Conservation (phyloP, 257 asterid genomes). For the Solanum clarkiae region DNA sequence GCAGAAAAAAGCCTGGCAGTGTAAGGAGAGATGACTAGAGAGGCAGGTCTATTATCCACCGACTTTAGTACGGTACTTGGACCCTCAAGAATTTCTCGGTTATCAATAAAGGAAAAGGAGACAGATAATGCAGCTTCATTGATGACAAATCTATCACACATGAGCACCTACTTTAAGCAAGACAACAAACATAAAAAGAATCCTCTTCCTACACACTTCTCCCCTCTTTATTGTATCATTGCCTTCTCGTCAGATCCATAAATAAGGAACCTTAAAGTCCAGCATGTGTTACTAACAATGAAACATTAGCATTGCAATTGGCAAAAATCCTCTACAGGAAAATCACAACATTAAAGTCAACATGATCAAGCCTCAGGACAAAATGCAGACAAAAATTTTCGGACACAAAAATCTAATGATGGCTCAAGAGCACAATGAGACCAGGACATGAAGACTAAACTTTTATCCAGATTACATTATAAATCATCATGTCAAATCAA, state of each 20-base stretch:
- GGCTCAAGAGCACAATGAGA: not conserved
- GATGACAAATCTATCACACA: not conserved
- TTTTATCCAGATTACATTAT: not conserved
- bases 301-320: not conserved
- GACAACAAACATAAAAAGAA: not conserved
- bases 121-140: not conserved
- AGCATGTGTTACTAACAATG: not conserved
- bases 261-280: not conserved
- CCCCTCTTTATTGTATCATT: not conserved
- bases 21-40: not conserved
- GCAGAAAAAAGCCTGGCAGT: not conserved
- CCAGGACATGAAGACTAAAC: not conserved
- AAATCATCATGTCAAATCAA: not conserved
- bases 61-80: not conserved
- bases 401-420: not conserved
- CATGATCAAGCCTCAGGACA: not conserved
- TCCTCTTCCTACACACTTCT: not conserved
- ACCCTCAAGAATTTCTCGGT: not conserved
- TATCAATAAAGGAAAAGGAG: not conserved
- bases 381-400: not conserved
- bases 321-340: not conserved
- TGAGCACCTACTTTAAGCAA: not conserved
- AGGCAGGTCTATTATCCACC: not conserved
- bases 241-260: not conserved
- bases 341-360: not conserved